Percentiles rank a stretch among this genome's conserved stretches.
Conservation (phyloP, 75 land plant genomes). For the Pinus taeda region DNA sequence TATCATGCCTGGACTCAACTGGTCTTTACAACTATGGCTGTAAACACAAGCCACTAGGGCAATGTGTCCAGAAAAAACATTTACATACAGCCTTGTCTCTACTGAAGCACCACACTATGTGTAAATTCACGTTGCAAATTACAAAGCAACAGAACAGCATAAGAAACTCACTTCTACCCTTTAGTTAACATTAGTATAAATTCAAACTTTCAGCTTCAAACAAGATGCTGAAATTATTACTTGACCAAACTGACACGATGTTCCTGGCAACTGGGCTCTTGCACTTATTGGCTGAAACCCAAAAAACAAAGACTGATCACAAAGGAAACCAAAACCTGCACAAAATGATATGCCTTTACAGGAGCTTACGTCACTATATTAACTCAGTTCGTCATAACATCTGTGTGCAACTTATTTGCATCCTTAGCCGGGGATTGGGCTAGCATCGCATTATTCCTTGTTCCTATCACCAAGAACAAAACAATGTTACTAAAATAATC, state of each 20-base stretch:
- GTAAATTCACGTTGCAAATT: not conserved
- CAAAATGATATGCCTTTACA: not conserved
- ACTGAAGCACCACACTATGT: not conserved
- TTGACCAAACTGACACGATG: not conserved
- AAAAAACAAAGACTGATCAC: not conserved
- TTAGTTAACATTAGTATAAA: not conserved
- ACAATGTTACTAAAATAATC: slow-evolving; percentile 19
- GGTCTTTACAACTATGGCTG: not conserved
- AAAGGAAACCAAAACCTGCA: slow-evolving; percentile 2
- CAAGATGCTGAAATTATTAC: not conserved
- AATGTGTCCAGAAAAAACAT: not conserved
- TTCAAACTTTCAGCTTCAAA: not conserved
- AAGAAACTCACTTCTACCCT: not conserved
- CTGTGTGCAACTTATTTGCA: not conserved
- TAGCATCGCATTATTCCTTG: not conserved
- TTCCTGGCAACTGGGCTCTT: not conserved
- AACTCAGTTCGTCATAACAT: not conserved
- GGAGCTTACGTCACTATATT: not conserved
- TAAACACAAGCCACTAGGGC: not conserved
- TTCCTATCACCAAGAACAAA: not conserved
- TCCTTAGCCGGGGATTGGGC: not conserved
- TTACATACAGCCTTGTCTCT: not conserved
- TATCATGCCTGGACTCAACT: not conserved
- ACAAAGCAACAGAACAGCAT: not conserved
- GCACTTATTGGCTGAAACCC: slow-evolving; percentile 6